Evolutionary conservation across 192 early-diverging fungal species (phyloP).

Genomic region (Linnemannia elongata): DNA sequence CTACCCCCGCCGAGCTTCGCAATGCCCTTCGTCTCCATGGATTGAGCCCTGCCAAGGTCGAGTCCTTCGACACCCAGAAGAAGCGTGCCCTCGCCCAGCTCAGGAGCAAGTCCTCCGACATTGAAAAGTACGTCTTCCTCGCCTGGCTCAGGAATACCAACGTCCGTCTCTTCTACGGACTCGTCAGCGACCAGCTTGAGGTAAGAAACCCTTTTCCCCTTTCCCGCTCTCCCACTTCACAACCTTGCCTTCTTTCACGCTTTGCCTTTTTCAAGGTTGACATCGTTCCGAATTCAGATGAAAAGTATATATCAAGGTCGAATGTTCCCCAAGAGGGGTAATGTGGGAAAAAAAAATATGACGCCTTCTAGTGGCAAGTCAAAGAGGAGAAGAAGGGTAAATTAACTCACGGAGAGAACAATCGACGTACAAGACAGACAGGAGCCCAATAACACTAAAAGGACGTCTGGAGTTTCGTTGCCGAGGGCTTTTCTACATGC

Average conservation of each 20-base stretch:
- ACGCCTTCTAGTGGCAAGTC: not conserved
- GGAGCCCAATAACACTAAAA: not conserved
- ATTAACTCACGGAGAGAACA: not conserved
- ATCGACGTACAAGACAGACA: not conserved
- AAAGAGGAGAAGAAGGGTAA: not conserved
- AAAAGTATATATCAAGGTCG: not conserved
- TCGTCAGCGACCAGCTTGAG: conserved; percentile 82
- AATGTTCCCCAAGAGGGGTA: not conserved
- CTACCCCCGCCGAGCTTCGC: conserved; percentile 63
- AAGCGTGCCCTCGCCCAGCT: conserved; percentile 81
- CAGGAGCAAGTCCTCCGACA: conserved; percentile 70
- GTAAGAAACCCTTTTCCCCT: conserved; percentile 49
- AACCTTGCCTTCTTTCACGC: not conserved
- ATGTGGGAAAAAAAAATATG: conserved; percentile 5
- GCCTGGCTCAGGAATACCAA: conserved; percentile 86
- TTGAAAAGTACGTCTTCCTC: conserved; percentile 92
- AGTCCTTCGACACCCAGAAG: conserved; percentile 81
- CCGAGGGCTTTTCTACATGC: not conserved
- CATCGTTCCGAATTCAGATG: not conserved
- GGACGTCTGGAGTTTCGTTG: not conserved
- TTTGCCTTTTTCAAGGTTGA: not conserved
- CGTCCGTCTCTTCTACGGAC: conserved; percentile 85
- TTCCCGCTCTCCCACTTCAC: no score
- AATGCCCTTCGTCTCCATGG: conserved; percentile 74
- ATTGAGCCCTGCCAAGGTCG: conserved; percentile 80